Percentiles rank a stretch among this genome's conserved stretches.
Evolutionary conservation across 441 rosid species (phyloP).

Genomic region (Hypseocharis bilobata): DNA sequence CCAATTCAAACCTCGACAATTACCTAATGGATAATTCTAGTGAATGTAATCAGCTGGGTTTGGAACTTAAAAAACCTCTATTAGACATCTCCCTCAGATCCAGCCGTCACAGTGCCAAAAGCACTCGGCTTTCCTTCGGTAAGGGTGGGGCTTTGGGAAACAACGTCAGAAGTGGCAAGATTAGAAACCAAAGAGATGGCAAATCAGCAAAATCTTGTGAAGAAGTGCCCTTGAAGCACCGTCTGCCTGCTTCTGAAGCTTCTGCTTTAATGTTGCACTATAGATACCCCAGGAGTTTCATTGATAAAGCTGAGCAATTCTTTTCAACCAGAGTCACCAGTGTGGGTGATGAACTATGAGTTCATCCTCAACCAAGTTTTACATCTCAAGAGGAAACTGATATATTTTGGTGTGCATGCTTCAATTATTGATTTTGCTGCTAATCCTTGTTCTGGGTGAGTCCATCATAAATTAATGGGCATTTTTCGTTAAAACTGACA

Average conservation of each 20-base stretch:
- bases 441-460: too few species aligned
- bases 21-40: conserved; percentile 28
- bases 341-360: conserved; percentile 15
- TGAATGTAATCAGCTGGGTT: conserved; percentile 36
- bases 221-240: conserved; percentile 33
- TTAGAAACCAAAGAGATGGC: conserved; percentile 43
- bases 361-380: too few species aligned
- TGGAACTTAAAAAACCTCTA: conserved; percentile 37
- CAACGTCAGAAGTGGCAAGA: conserved; percentile 35
- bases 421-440: too few species aligned
- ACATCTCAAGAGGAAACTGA: too few species aligned
- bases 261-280: conserved; percentile 36
- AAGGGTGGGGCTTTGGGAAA: conserved; percentile 36
- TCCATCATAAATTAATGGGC: too few species aligned
- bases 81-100: conserved; percentile 34
- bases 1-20: conserved; percentile 28
- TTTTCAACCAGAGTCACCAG: conserved; percentile 35
- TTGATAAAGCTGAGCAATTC: conserved; percentile 55
- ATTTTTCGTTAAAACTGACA: too few species aligned
- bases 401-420: too few species aligned
- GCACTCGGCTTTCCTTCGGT: conserved; percentile 26
- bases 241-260: conserved; percentile 28
- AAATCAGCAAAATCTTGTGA: conserved; percentile 37
- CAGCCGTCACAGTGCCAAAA: conserved; percentile 34
- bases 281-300: conserved; percentile 51